Percentiles rank a stretch among this genome's conserved stretches.
Conservation (phyloP, 345 rosid genomes). For the Acer yangbiense region DNA sequence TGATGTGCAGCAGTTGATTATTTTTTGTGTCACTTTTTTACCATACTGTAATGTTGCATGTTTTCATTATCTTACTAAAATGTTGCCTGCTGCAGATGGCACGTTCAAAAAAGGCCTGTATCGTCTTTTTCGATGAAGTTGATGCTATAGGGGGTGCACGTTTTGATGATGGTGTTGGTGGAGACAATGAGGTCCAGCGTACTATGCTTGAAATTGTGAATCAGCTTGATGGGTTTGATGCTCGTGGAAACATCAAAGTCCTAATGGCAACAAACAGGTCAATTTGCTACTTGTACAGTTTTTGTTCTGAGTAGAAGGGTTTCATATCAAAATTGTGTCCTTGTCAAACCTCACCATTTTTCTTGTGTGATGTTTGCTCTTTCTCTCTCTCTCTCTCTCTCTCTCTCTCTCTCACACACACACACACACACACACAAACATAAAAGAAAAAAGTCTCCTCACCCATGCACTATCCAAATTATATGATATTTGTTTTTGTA, state of each 20-base stretch:
- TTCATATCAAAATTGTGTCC: background rate
- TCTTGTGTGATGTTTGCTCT: background rate
- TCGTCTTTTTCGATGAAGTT: constrained; percentile 83
- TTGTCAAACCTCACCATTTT: background rate
- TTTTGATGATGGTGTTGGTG: constrained; percentile 83
- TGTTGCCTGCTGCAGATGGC: constrained; percentile 60
- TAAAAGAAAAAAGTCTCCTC: background rate
- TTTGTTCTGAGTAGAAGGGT: background rate
- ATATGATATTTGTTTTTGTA: background rate
- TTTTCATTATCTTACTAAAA: background rate
- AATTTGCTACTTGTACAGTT: background rate
- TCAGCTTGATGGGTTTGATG: constrained; percentile 89
- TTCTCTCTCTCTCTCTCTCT: background rate
- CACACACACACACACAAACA: background rate
- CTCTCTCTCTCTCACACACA: background rate
- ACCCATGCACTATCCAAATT: background rate
- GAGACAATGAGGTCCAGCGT: constrained; percentile 79
- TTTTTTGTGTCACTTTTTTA: background rate
- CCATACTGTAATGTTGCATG: background rate
- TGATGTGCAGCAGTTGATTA: background rate
- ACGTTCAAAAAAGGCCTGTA: constrained; percentile 83
- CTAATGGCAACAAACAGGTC: constrained; percentile 99
- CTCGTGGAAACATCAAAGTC: constrained; percentile 98
- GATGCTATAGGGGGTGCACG: constrained; percentile 91
- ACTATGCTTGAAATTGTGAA: constrained; percentile 92